Base-by-base conservation (phyloP, 2,329 filamentous ascomycete species). In the Hypoxylon sp. region DNA sequence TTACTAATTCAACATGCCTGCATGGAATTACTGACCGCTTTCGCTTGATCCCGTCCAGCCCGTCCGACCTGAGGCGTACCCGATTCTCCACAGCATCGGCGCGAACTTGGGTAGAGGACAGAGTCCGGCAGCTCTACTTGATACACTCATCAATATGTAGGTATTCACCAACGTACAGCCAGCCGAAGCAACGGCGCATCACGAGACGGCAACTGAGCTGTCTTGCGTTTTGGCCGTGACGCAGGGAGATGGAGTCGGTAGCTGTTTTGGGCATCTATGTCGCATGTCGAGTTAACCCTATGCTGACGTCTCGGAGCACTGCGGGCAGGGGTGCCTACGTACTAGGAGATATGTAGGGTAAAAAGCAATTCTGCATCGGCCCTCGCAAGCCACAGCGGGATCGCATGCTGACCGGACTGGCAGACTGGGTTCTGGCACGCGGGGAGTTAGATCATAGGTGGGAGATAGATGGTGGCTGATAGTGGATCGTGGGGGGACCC, bases 401-500 rank as follows among this genome's bases (percentile, higher is more conserved):
- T 64, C 65, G 61, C 64, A 58, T 48, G 55, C 51, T 64, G 32
- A 48, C 26, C 45, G 30, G 50, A 54, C 59, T 44, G 24, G 53
- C 20, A 26, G n/a, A 20, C 36, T 60, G 44, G 49, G 49, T 50
- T 38, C 16, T 60, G 45, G 50, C 45, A 64, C 51, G 66, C 66
- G 66, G 66, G 66, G 66, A 66, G 63, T 30, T 14, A 68, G 49
- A 63, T 68, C 53, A 68, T 68, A 68, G 65, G 65, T 58, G 53
- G 53, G 53, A 65, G 62, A 64, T 64, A 61, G 54, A 65, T 60
- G 56, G 55, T 64, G 55, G 51, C 50, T 63, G 59, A 61, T 64
- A 55, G 61, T 59, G 67, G 64, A 69, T 69, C 67, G 67, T 69
- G 67, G 67, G 67, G n/a, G 67, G 67, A 55, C 50, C 53, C 51